These are phyloP conservation scores for Fagus sylvatica DNA, from an alignment of 306 rosid species.

Conservation along the genomic window DNA sequence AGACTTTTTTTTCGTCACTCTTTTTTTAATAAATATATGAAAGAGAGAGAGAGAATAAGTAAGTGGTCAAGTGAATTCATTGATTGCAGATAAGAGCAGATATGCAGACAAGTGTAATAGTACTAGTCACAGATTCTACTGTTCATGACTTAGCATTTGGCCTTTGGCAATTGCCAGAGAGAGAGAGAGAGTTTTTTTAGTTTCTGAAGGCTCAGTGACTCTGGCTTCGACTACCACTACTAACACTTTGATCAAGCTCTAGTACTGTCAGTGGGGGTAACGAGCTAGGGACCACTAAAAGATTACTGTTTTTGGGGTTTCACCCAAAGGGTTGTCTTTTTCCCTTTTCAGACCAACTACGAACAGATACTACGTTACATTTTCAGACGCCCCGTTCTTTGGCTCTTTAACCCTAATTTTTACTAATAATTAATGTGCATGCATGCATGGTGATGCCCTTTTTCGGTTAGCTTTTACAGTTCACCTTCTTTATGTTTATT, in stretches of 20 bases:
- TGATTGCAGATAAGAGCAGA: conserved; percentile 70
- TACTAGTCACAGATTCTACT: conserved; percentile 67
- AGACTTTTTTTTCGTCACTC: conserved; percentile 22
- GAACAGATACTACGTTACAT: conserved; percentile 42
- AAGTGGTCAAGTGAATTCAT: conserved; percentile 67
- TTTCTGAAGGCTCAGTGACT: conserved; percentile 14
- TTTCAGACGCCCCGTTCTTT: conserved; percentile 31
- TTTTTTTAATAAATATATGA: conserved; percentile 17
- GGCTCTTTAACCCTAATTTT: background rate
- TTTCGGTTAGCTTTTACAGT: background rate
- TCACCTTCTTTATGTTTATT: background rate
- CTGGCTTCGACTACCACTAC: conserved; percentile 49
- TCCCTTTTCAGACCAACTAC: conserved; percentile 64
- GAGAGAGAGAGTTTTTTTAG: conserved; percentile 16
- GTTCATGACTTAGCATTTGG: conserved; percentile 50
- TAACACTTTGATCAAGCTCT: conserved; percentile 42
- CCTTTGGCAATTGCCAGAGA: conserved; percentile 17
- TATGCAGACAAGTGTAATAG: conserved; percentile 59
- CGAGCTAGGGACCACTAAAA: conserved; percentile 55
- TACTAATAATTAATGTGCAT: background rate
- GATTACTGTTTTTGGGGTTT: conserved; percentile 67
- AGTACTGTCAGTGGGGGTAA: conserved; percentile 38
- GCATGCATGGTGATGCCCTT: background rate
- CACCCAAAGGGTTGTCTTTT: conserved; percentile 65
- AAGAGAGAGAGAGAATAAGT: conserved; percentile 17